These are phyloP conservation scores for Ceratocystis huliohia DNA, from an alignment of 2,329 filamentous ascomycete species.

Conservation along the genomic window DNA sequence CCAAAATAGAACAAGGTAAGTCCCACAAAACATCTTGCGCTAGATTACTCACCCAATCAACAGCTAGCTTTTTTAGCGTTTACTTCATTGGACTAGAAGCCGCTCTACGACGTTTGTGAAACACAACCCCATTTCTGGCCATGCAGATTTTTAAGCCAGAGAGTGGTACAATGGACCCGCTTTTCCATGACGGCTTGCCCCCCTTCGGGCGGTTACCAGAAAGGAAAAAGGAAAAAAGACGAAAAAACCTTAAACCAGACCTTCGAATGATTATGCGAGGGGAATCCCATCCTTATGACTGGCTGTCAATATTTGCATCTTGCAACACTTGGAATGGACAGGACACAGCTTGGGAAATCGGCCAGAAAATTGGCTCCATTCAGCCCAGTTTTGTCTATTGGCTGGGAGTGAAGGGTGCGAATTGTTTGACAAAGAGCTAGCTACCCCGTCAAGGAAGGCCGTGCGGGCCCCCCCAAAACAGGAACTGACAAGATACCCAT, in stretches of 20 bases:
- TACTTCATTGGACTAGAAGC: slow-evolving; percentile 8
- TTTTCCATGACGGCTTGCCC: not conserved
- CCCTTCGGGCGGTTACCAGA: not conserved
- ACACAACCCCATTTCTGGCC: not conserved
- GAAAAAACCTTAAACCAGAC: not conserved
- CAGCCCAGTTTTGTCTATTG: not conserved
- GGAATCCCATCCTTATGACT: not conserved
- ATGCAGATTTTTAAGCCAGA: not conserved
- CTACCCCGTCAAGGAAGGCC: too few species aligned
- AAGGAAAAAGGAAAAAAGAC: too few species aligned
- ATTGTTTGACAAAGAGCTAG: too few species aligned
- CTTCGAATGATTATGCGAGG: not conserved
- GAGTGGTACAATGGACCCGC: not conserved
- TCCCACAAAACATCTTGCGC: not conserved
- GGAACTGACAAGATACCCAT: too few species aligned
- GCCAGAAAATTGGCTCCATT: not conserved
- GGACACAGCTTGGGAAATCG: not conserved
- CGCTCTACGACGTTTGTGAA: slow-evolving; percentile 1
- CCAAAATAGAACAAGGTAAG: not conserved
- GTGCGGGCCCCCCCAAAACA: too few species aligned
- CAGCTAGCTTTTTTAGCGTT: not conserved
- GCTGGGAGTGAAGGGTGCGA: too few species aligned
- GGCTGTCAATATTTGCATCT: not conserved
- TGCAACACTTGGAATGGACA: not conserved
- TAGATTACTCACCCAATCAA: not conserved